These are phyloP conservation scores for Pezicula carpinea DNA, from an alignment of 2,329 filamentous ascomycete genomes.

Conservation along the genomic window DNA sequence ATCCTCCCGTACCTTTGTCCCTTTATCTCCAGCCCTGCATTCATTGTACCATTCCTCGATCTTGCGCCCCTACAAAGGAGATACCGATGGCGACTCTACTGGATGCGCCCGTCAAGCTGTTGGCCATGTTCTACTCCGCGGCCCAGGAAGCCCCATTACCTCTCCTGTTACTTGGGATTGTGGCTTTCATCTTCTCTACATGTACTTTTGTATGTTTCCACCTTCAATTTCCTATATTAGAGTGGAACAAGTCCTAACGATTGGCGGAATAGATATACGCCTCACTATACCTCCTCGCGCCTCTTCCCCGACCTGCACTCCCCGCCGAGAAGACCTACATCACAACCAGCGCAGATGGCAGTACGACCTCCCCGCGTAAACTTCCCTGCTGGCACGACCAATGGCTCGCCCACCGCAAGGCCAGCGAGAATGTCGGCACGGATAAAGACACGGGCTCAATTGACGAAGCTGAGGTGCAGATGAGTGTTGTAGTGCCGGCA, in stretches of 20 bases:
- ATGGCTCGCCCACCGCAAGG: constrained; percentile 58
- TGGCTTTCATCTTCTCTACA: constrained; percentile 9
- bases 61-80: constrained; percentile 1
- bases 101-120: background rate
- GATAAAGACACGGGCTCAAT: constrained; percentile 49
- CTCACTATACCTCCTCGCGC: constrained; percentile 70
- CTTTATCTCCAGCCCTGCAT: constrained; percentile 7
- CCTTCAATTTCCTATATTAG: background rate
- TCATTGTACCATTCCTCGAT: background rate
- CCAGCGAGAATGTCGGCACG: constrained; percentile 36
- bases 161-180: constrained; percentile 9
- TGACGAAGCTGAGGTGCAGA: constrained; percentile 72
- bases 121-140: constrained; percentile 4
- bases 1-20: background rate
- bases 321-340: constrained; percentile 81
- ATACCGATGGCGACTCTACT: constrained; percentile 5
- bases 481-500: constrained; percentile 90
- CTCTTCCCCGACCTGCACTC: constrained; percentile 68
- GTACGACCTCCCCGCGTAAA: constrained; percentile 45
- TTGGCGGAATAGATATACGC: constrained; percentile 54
- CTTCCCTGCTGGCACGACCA: constrained; percentile 86
- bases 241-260: background rate
- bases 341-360: constrained; percentile 65
- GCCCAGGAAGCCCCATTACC: constrained; percentile 12
- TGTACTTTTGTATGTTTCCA: constrained; percentile 12